phyloP scores from a whole-genome alignment of 1,284 basidiomycete species.

The Leccinum holopus region DNA sequence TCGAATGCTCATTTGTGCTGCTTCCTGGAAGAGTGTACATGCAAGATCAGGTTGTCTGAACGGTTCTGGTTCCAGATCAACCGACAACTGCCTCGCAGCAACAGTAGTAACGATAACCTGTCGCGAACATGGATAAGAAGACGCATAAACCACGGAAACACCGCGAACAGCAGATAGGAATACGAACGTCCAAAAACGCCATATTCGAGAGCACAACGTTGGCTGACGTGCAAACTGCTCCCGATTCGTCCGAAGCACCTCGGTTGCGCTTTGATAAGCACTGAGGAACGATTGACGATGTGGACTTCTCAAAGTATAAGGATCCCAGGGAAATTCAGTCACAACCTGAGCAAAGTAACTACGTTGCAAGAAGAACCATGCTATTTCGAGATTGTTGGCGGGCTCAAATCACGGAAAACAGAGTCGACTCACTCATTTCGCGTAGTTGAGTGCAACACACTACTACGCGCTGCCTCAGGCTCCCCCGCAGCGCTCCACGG shows the following conservation, averaged over 20 bases:
- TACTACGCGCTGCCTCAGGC: neutral
- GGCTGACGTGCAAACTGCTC: conserved; percentile 38
- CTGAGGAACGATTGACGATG: conserved; percentile 43
- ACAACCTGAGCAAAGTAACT: conserved; percentile 49
- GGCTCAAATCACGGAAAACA: neutral
- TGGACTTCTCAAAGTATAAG: conserved; percentile 40
- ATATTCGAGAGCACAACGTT: conserved; percentile 38
- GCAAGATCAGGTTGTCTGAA: conserved; percentile 43
- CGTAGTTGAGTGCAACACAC: conserved; percentile 13
- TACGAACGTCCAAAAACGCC: conserved; percentile 49
- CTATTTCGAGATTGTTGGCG: conserved; percentile 26
- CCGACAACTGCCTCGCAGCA: conserved; percentile 40
- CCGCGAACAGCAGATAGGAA: conserved; percentile 47
- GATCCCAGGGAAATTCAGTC: conserved; percentile 37
- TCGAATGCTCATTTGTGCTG: conserved; percentile 41
- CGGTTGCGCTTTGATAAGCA: conserved; percentile 46
- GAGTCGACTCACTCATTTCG: conserved; percentile 41
- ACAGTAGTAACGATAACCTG: conserved; percentile 48
- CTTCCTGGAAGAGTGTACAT: conserved; percentile 41
- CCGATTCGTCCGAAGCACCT: conserved; percentile 39
- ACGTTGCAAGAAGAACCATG: conserved; percentile 49
- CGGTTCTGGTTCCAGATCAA: conserved; percentile 41
- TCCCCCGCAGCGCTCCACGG: neutral
- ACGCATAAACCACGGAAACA: neutral
- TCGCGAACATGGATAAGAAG: conserved; percentile 1